A percentile compares a stretch with the other conserved stretches of the same genome.
Evolutionary conservation across 2,329 filamentous ascomycete species (phyloP).

Genomic region (Penicillium capsulatum): DNA sequence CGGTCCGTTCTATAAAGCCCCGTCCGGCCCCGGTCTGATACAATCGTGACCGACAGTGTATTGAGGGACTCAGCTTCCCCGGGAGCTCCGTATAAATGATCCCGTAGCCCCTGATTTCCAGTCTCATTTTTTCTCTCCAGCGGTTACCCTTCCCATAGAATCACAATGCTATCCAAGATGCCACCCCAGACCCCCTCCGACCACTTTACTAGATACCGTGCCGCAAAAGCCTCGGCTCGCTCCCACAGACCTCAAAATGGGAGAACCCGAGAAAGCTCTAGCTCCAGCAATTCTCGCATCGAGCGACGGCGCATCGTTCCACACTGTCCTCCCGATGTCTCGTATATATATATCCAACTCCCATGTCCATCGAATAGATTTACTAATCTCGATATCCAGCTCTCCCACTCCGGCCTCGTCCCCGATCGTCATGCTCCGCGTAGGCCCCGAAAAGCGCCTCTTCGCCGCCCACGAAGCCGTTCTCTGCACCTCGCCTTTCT

Average conservation of each 20-base stretch:
- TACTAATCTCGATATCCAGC: too few species aligned
- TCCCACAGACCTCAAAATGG: slow-evolving; percentile 26
- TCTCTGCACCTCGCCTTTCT: slow-evolving; percentile 73
- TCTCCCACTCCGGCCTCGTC: slow-evolving; percentile 60
- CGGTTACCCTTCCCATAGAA: neutral
- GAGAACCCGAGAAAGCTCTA: slow-evolving; percentile 24
- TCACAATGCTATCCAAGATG: slow-evolving; percentile 11
- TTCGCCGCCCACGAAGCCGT: slow-evolving; percentile 91
- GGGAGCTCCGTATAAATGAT: slow-evolving; percentile 3
- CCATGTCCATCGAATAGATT: neutral
- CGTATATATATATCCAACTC: slow-evolving; percentile 25
- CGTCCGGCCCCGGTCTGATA: neutral
- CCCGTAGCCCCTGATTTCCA: slow-evolving; percentile 2
- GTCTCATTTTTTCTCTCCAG: neutral
- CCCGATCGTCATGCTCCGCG: slow-evolving; percentile 72
- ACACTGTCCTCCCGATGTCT: slow-evolving; percentile 32
- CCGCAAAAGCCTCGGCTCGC: slow-evolving; percentile 35
- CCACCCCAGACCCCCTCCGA: slow-evolving; percentile 12
- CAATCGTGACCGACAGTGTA: slow-evolving; percentile 2
- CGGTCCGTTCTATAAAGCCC: neutral
- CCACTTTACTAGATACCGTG: slow-evolving; percentile 36
- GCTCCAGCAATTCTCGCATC: slow-evolving; percentile 21
- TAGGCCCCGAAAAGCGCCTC: slow-evolving; percentile 76
- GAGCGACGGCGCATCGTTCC: slow-evolving; percentile 25
- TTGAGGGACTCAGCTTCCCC: neutral